A percentile compares a stretch with the other conserved stretches of the same genome.
These are phyloP conservation scores for Acrodontium crateriforme DNA, from an alignment of 2,329 filamentous ascomycete genomes.

Conservation along the genomic window DNA sequence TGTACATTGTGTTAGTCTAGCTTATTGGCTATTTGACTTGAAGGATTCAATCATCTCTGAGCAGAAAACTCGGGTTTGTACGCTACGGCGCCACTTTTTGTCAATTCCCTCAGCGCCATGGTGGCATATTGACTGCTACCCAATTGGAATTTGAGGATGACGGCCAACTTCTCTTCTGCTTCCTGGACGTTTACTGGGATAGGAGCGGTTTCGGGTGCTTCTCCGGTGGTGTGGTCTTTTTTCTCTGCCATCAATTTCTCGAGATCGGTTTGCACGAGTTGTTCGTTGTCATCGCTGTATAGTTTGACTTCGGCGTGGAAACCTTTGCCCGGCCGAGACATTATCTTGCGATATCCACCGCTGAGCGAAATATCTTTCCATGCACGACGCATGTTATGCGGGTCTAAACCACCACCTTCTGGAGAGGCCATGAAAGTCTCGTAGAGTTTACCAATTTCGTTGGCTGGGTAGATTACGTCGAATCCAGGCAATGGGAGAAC, in stretches of 20 bases:
- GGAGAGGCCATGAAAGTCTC: conserved; percentile 69
- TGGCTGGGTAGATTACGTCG: conserved; percentile 74
- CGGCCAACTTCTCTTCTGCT: conserved; percentile 46
- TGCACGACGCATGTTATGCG: conserved; percentile 70
- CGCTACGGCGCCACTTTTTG: conserved; percentile 49
- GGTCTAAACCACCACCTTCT: conserved; percentile 65
- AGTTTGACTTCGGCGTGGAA: conserved; percentile 52
- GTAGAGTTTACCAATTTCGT: conserved; percentile 75
- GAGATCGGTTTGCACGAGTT: conserved; percentile 79
- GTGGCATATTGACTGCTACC: conserved; percentile 74
- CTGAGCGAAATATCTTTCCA: conserved; percentile 81
- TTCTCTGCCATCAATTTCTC: conserved; percentile 41
- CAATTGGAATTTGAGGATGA: conserved; percentile 61
- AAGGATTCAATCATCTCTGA: too few species aligned
- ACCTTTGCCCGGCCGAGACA: conserved; percentile 51
- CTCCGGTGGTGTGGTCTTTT: conserved; percentile 2
- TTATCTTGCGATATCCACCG: conserved; percentile 74
- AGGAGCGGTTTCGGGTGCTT: conserved; percentile 2
- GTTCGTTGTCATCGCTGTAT: conserved; percentile 60
- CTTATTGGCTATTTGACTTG: too few species aligned
- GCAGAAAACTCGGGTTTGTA: conserved; percentile 47
- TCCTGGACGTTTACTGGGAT: too few species aligned
- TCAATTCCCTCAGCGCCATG: conserved; percentile 67
- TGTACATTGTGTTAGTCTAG: too few species aligned
- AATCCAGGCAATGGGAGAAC: conserved; percentile 88